phyloP scores from a whole-genome alignment of 169 alveolate species.

The Miamiensis avidus region DNA sequence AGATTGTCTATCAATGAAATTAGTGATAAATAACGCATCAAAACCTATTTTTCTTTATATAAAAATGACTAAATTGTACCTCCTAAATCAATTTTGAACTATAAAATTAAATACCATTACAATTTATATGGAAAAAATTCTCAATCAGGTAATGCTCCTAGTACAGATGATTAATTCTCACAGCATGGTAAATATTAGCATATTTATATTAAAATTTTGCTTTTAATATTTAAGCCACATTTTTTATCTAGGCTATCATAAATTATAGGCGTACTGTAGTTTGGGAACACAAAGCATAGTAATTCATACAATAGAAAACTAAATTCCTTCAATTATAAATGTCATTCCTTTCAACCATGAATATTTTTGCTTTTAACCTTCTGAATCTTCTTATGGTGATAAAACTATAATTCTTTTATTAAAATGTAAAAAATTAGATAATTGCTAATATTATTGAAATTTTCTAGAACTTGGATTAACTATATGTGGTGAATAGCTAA shows the following conservation, averaged over 20 bases:
- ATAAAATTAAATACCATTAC: too few species aligned
- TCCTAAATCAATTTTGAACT: neutral
- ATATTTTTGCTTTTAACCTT: neutral
- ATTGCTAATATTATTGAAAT: too few species aligned
- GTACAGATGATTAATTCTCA: too few species aligned
- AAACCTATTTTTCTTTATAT: neutral
- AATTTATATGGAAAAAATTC: too few species aligned
- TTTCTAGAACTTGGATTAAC: neutral
- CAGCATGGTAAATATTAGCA: neutral
- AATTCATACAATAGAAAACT: neutral
- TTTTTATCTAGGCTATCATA: neutral
- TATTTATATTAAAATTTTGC: neutral
- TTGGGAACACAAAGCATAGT: neutral
- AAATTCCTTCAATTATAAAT: too few species aligned
- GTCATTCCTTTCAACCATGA: neutral
- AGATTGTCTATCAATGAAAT: neutral
- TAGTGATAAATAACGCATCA: neutral
- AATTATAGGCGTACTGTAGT: neutral
- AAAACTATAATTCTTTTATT: too few species aligned
- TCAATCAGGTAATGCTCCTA: too few species aligned
- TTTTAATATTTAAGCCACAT: too few species aligned
- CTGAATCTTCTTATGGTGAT: too few species aligned
- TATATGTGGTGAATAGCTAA: neutral
- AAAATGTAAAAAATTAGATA: too few species aligned
- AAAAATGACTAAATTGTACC: neutral